A percentile compares a stretch with the other conserved stretches of the same genome.
Evolutionary conservation across 73 alveolate species (phyloP).

Genomic region (Stentor coeruleus): DNA sequence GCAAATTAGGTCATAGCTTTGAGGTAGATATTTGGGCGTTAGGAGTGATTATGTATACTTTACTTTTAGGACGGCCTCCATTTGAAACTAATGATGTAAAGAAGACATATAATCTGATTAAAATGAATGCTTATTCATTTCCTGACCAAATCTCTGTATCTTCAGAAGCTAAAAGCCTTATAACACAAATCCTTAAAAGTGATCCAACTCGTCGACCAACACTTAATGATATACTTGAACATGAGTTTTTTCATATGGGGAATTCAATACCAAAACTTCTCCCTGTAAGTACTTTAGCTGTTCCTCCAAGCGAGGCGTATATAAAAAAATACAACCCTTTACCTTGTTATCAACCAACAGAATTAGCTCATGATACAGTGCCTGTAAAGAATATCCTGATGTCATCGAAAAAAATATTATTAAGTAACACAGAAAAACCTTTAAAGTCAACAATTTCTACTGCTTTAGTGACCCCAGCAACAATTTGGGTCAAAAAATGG

Average conservation of each 20-base stretch:
- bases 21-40: conserved; percentile 88
- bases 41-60: conserved; percentile 75
- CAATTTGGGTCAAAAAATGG: conserved; percentile 67
- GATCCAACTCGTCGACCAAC: conserved; percentile 60
- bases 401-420: background rate
- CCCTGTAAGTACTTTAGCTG: conserved; percentile 76
- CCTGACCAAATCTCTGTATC: conserved; percentile 70
- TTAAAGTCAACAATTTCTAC: background rate
- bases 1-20: conserved; percentile 74
- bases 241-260: conserved; percentile 43
- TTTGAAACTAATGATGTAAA: conserved; percentile 80
- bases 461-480: background rate
- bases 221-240: conserved; percentile 41
- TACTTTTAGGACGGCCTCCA: conserved; percentile 79
- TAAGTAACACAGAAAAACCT: background rate
- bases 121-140: conserved; percentile 51
- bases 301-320: conserved; percentile 69
- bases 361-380: background rate
- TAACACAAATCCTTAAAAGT: conserved; percentile 48
- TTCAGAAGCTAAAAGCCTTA: conserved; percentile 55
- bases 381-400: background rate
- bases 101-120: conserved; percentile 65
- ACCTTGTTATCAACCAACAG: background rate
- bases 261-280: conserved; percentile 66
- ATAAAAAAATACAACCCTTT: conserved; percentile 41